Percentiles rank a stretch among this genome's conserved stretches.
These are phyloP conservation scores for Saccharomyces paradoxus DNA, from an alignment of 805 yeast genomes.

Conservation along the genomic window DNA sequence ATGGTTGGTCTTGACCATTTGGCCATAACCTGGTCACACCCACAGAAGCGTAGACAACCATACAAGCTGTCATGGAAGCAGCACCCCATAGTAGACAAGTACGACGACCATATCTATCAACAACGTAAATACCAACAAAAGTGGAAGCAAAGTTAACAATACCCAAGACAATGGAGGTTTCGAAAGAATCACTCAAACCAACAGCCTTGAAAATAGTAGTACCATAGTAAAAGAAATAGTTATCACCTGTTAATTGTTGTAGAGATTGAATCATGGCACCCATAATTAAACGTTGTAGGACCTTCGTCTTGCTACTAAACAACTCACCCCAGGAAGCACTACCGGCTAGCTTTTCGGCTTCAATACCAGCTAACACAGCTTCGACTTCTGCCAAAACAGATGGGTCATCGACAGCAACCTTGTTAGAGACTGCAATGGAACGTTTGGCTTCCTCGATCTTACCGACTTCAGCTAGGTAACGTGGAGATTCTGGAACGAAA, in stretches of 20 bases:
- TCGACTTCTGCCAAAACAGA: slow-evolving; percentile 51
- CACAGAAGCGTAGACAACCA: slow-evolving; percentile 47
- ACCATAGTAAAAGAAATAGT: slow-evolving; percentile 64
- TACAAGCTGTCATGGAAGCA: slow-evolving; percentile 41
- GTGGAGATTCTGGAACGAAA: slow-evolving; percentile 73
- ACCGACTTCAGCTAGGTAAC: slow-evolving; percentile 52
- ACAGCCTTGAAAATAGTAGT: slow-evolving; percentile 56
- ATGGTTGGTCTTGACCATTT: slow-evolving; percentile 27
- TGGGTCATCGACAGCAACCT: slow-evolving; percentile 43
- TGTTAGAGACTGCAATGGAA: slow-evolving; percentile 53
- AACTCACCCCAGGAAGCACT: slow-evolving; percentile 59
- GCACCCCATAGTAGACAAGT: slow-evolving; percentile 42
- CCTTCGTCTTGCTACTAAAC: slow-evolving; percentile 58
- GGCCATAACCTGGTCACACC: slow-evolving; percentile 46
- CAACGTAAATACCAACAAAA: slow-evolving; percentile 42
- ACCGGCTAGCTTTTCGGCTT: slow-evolving; percentile 54
- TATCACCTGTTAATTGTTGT: slow-evolving; percentile 65
- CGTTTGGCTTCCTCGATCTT: slow-evolving; percentile 54
- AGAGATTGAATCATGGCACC: slow-evolving; percentile 55
- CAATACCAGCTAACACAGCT: slow-evolving; percentile 51
- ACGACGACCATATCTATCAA: slow-evolving; percentile 52
- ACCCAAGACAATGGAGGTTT: slow-evolving; percentile 55
- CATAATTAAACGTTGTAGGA: slow-evolving; percentile 39
- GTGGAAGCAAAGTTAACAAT: slow-evolving; percentile 55
- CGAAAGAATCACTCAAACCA: slow-evolving; percentile 51